phyloP scores from a whole-genome alignment of 495 filamentous ascomycete genomes.

The Aspergillus nidulans region DNA sequence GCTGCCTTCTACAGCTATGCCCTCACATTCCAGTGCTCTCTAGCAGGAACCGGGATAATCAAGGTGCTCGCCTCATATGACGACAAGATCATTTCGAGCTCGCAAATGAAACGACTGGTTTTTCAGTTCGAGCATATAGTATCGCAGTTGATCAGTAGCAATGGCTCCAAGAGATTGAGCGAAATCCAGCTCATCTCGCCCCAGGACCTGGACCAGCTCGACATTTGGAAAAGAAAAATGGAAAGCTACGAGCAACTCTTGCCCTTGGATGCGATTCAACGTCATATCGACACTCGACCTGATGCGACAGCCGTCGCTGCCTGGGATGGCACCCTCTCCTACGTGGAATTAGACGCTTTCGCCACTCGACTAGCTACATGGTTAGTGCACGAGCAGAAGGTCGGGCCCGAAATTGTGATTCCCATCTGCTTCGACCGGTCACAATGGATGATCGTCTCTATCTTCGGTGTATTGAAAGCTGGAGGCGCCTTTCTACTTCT shows the following conservation, averaged over 20 bases:
- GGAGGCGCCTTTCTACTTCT: background rate
- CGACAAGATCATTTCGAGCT: background rate
- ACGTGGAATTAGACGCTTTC: constrained; percentile 24
- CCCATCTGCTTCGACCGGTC: background rate
- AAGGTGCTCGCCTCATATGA: background rate
- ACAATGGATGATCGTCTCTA: background rate
- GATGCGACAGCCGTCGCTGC: constrained; percentile 17
- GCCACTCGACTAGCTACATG: constrained; percentile 30
- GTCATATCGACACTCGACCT: constrained; percentile 19
- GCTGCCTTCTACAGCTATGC: background rate
- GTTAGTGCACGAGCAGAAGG: constrained; percentile 13
- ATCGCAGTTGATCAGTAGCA: background rate
- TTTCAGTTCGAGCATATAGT: background rate
- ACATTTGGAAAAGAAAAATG: constrained; percentile 16
- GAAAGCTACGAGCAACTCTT: constrained; percentile 22
- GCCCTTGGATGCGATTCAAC: constrained; percentile 26
- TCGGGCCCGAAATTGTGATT: background rate
- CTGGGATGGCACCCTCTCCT: constrained; percentile 26
- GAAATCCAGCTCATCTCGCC: background rate
- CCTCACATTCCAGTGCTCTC: background rate
- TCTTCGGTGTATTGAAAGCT: background rate
- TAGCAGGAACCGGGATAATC: background rate
- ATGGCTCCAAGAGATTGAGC: background rate
- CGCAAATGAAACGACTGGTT: background rate
- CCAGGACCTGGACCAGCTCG: background rate